Base-by-base conservation (phyloP, 306 rosid genomes). In the Cucurbita ficifolia region DNA sequence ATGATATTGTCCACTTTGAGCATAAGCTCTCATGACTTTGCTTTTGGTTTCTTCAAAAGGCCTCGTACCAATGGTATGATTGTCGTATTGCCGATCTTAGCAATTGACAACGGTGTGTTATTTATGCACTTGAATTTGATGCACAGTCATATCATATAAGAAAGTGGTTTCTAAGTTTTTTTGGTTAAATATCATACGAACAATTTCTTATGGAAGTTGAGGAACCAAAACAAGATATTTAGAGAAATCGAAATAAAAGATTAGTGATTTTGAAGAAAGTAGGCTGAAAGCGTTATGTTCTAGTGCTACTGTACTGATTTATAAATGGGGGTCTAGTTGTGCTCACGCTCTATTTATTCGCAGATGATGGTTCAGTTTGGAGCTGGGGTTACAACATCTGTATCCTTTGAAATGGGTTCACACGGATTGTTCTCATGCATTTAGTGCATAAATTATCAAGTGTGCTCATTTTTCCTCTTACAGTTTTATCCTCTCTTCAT, bases 301-400 rank as follows among this genome's bases (percentile, higher is more conserved):
- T 3, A 9, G 43, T 39, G 49, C 70, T 62, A 62, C 70, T 63
- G 39, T 39, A 39, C 50, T 63, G 70, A n/a, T 38, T 16, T 39
- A 40, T 9, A 39, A n/a, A 62, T 62, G 61, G 36, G 61, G 36
- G 11, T 56, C 65, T 78, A 86, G 81, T 35, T 78, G 53, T 14
- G 39, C 49, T 35, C 54, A 69, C 70, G 73, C 5, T 54, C 24
- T 63, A 70, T 80, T 67, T 81, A 58, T 76, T 81, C 72, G 83
- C 97, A 93, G 98, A 88, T 70, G 90, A 93, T 53, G 98, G 98
- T 81, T 88, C 97, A 21, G 82, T 90, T 80, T 93, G 96, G 97
- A 83, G 88, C 81, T 93, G 98, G 97, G 98, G 98, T 76, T 87
- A 88, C 86, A 93, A 90, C 82, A 43, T 72, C 74, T 88, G 98